phyloP scores from a whole-genome alignment of 2,329 filamentous ascomycete species.

The Piedraia hortae region DNA sequence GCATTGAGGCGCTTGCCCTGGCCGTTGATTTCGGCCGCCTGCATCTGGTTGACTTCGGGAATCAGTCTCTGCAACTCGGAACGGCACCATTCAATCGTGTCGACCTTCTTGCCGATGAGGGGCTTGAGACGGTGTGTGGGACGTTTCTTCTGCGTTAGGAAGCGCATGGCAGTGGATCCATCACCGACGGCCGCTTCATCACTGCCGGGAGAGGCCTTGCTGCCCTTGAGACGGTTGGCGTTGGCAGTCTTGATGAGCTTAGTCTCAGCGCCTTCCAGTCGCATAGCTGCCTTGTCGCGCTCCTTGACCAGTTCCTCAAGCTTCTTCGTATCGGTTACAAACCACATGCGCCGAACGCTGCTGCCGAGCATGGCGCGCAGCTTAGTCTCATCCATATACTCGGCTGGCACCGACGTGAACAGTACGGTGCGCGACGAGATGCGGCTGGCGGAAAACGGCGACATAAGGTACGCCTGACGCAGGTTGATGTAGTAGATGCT shows the following conservation, averaged over 20 bases:
- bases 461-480: conserved; percentile 72
- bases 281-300: conserved; percentile 51
- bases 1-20: conserved; percentile 39
- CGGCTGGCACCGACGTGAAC: conserved; percentile 55
- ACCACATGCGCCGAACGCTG: conserved; percentile 60
- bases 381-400: conserved; percentile 50
- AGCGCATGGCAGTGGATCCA: conserved; percentile 43
- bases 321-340: conserved; percentile 47
- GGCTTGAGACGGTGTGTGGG: conserved; percentile 50
- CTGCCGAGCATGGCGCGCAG: conserved; percentile 57
- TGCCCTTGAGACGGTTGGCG: conserved; percentile 33
- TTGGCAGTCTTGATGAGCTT: conserved; percentile 61
- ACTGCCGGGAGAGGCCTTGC: conserved; percentile 12
- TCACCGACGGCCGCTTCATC: conserved; percentile 25
- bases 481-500: conserved; percentile 79
- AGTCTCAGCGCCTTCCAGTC: conserved; percentile 66
- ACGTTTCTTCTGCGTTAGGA: conserved; percentile 44
- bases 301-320: conserved; percentile 59
- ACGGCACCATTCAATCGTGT: conserved; percentile 79
- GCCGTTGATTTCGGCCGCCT: conserved; percentile 36
- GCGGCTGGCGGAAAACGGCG: conserved; percentile 56
- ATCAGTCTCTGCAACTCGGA: conserved; percentile 48
- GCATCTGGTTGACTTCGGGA: conserved; percentile 39
- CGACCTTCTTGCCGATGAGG: conserved; percentile 62
- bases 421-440: conserved; percentile 78